Evolutionary conservation across 2,329 filamentous ascomycete species (phyloP).

Genomic region (Microdochium trichocladiopsis): DNA sequence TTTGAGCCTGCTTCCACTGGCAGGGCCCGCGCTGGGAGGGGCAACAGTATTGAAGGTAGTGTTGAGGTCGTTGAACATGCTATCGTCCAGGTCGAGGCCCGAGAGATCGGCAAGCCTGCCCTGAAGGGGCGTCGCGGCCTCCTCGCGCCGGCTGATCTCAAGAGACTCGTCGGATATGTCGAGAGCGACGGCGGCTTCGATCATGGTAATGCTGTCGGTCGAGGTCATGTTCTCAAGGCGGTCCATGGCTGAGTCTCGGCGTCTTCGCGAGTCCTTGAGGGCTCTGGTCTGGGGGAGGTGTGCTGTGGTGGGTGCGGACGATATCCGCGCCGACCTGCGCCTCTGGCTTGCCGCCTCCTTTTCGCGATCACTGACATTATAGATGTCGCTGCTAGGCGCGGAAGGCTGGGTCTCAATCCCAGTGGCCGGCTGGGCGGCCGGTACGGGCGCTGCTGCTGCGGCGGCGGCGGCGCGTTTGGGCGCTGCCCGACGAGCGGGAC

Average conservation of each 20-base stretch:
- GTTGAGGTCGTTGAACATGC: constrained; percentile 23
- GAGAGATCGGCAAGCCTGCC: constrained; percentile 17
- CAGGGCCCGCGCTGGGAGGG: constrained; percentile 16
- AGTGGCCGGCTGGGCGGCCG: background rate
- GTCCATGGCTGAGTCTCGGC: constrained; percentile 20
- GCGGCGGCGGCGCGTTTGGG: background rate
- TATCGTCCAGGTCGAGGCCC: constrained; percentile 22
- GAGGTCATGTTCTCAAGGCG: constrained; percentile 23
- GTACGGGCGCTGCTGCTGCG: background rate
- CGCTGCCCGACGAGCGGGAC: background rate
- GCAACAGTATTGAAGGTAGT: constrained; percentile 18
- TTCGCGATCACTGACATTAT: constrained; percentile 23
- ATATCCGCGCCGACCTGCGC: constrained; percentile 12
- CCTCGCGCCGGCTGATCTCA: constrained; percentile 12
- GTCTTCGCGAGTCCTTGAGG: constrained; percentile 13
- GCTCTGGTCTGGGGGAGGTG: constrained; percentile 12
- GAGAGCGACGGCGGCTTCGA: constrained; percentile 5
- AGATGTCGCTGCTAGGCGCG: constrained; percentile 17
- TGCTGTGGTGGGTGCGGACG: constrained; percentile 7
- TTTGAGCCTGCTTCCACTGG: constrained; percentile 19
- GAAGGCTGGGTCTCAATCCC: background rate
- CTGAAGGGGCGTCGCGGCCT: constrained; percentile 15
- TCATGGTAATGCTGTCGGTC: constrained; percentile 8
- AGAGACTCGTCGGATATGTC: constrained; percentile 8
- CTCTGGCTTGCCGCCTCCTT: constrained; percentile 15